A percentile compares a stretch with the other conserved stretches of the same genome.
Conservation (phyloP, 2,329 filamentous ascomycete species). For the Pyricularia sp. region DNA sequence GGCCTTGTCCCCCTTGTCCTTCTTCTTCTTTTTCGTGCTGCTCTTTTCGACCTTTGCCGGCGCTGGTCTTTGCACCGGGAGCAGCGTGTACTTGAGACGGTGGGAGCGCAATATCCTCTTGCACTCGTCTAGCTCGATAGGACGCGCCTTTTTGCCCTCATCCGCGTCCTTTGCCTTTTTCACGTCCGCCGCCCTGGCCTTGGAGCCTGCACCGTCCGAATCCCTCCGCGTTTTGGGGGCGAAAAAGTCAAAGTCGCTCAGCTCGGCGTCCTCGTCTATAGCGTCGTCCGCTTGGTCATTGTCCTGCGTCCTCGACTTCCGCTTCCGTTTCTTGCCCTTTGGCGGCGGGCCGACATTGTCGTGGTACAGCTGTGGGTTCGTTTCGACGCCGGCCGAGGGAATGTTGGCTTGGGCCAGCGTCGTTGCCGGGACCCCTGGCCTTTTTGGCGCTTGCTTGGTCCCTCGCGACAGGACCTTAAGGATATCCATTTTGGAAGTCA, state of each 20-base stretch:
- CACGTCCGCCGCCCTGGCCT: slow-evolving; percentile 12
- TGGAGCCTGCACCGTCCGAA: slow-evolving; percentile 10
- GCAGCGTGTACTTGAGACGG: slow-evolving; percentile 72
- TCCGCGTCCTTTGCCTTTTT: slow-evolving; percentile 17
- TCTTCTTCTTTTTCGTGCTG: slow-evolving; percentile 34
- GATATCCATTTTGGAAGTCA: slow-evolving; percentile 51
- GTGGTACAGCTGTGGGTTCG: slow-evolving; percentile 63
- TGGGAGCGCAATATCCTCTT: slow-evolving; percentile 68
- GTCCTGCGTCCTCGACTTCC: slow-evolving; percentile 24
- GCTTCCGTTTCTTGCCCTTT: slow-evolving; percentile 46
- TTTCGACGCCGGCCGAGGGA: slow-evolving; percentile 54
- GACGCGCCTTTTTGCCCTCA: slow-evolving; percentile 19
- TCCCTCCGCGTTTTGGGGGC: slow-evolving; percentile 31
- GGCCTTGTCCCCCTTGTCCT: slow-evolving; percentile 30
- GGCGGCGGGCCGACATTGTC: slow-evolving; percentile 33
- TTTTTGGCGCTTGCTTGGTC: slow-evolving; percentile 46
- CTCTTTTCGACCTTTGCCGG: slow-evolving; percentile 28
- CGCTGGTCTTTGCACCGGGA: slow-evolving; percentile 49
- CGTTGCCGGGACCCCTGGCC: slow-evolving; percentile 20
- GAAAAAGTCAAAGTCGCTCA: slow-evolving; percentile 51
- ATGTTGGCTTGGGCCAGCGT: slow-evolving; percentile 30
- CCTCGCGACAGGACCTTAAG: slow-evolving; percentile 64
- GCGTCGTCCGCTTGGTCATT: slow-evolving; percentile 7
- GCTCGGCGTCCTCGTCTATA: slow-evolving; percentile 25
- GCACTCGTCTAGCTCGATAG: slow-evolving; percentile 60